Conservation (phyloP, 2,329 filamentous ascomycete species). For the Fusarium tricinctum region DNA sequence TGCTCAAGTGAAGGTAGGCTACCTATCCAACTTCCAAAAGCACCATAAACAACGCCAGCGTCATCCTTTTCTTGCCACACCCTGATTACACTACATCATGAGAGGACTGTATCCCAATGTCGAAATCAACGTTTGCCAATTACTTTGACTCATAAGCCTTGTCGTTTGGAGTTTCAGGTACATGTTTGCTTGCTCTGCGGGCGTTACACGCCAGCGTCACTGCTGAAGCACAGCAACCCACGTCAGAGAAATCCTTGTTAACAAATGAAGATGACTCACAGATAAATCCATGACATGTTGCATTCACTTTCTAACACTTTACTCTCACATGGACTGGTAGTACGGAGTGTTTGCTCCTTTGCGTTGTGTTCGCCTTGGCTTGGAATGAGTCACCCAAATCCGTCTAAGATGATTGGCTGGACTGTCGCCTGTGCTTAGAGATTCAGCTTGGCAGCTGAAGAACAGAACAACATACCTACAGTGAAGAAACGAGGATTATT, state of each 20-base stretch:
- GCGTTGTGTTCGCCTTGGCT: background rate
- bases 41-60: no score
- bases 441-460: background rate
- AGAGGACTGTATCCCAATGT: background rate
- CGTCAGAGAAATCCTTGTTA: no score
- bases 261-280: no score
- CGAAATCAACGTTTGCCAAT: background rate
- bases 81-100: background rate
- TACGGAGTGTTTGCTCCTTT: background rate
- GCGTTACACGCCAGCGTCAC: background rate
- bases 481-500: background rate
- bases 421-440: background rate
- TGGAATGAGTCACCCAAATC: slow-evolving; percentile 10
- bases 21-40: no score
- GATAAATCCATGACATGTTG: no score
- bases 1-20: no score
- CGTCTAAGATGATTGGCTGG: slow-evolving; percentile 22
- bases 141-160: background rate
- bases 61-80: no score
- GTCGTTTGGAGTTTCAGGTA: background rate
- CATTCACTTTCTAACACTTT: no score
- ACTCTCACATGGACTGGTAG: background rate
- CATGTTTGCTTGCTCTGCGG: background rate
- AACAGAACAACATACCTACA: background rate
- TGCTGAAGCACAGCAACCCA: background rate